Evolutionary conservation across 2,329 filamentous ascomycete genomes (phyloP), one percentile per base, ranked within the genome.

Genomic region (Exophiala oligosperma): DNA sequence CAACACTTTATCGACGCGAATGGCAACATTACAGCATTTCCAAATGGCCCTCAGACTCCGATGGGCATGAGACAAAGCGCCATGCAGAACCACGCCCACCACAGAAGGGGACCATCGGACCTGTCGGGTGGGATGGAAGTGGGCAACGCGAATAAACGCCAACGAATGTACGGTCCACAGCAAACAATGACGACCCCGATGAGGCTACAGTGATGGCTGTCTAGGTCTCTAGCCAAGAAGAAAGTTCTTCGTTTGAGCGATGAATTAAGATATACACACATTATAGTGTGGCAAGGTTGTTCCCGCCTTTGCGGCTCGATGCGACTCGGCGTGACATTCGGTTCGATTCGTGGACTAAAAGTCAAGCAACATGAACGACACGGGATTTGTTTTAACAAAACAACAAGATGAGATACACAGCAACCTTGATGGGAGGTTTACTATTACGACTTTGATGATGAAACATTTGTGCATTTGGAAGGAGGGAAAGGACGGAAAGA

Each of bases 131-230:
- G 51, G 26, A 35, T n/a, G 2, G 59, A 64, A 23, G 49, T 57
- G 57, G 62, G 59, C 26, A 62, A 50, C 52, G 55, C 57, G 17
- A 60, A 60, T 48, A 64, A 64, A 55, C 44, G 62, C 32, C 62
- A 62, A 28, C 43, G 62, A 26, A 51, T 64, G 43, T 62, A 62
- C 32, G 53, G 53, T 21, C 57, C 59, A 21, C 62, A 60, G 54
- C 59, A 62, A 46, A 26, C 60, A 3, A 61, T 64, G 59, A 54
- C 62, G 17, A 54, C 54, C n/a, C 55, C 59, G 17, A 62, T 64
- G 62, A 57, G 62, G 37, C 59, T 60, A 55, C 59, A 35, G 11
- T 35, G 11, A 35, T 35, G 32, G 32, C 32, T 2, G 32, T 9
- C 17, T 9, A 35, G 8, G 6, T 9, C 9, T 35, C 11, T 9